Evolutionary conservation across 2,329 filamentous ascomycete genomes (phyloP).

Genomic region (Sphaerulina populicola): DNA sequence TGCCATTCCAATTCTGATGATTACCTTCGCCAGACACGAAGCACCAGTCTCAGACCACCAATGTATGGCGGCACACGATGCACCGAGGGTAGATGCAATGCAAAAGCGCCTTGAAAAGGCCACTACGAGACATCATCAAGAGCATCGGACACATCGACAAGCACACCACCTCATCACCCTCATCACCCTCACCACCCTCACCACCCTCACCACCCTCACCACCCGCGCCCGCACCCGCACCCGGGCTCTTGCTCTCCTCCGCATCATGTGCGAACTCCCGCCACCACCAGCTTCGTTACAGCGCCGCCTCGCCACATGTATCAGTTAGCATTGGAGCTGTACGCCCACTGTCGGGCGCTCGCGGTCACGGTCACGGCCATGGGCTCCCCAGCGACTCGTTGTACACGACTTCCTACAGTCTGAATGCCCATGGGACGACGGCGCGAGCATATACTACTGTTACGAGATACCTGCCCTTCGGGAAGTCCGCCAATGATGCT

Average conservation of each 20-base stretch:
- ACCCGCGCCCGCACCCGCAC: too few species aligned
- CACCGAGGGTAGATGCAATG: constrained; percentile 19
- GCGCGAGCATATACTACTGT: not conserved
- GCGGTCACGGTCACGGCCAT: not conserved
- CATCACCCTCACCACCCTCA: too few species aligned
- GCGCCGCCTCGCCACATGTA: not conserved
- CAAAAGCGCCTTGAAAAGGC: constrained; percentile 16
- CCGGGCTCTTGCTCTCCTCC: not conserved
- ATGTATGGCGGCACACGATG: constrained; percentile 7
- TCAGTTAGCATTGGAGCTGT: not conserved
- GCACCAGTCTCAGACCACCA: not conserved
- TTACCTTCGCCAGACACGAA: too few species aligned
- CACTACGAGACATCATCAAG: constrained; percentile 20
- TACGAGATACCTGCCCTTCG: not conserved
- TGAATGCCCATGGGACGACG: not conserved
- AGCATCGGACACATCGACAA: constrained; percentile 14
- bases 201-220: too few species aligned
- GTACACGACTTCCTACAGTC: not conserved
- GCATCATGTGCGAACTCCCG: too few species aligned
- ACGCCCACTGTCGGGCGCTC: too few species aligned
- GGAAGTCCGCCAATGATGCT: not conserved
- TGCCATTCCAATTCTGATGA: too few species aligned
- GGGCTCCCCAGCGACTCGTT: not conserved
- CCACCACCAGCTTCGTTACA: not conserved
- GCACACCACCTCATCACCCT: too few species aligned